These are phyloP conservation scores for Cardamine occulta DNA, from an alignment of 345 rosid species.

Conservation along the genomic window DNA sequence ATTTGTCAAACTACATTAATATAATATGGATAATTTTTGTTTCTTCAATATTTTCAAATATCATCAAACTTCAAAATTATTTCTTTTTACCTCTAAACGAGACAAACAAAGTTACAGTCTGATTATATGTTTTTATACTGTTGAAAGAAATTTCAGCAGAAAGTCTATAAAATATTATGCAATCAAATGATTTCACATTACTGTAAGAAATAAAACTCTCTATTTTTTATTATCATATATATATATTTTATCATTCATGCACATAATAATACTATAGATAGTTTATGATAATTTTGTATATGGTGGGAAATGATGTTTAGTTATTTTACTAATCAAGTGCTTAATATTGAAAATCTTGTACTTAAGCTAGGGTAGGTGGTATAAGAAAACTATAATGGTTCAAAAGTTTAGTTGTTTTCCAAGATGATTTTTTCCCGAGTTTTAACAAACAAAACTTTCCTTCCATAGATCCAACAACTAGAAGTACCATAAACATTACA, in stretches of 20 bases:
- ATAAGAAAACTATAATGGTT: neutral
- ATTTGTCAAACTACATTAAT: constrained; percentile 20
- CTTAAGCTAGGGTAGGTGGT: neutral
- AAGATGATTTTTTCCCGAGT: neutral
- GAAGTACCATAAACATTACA: neutral
- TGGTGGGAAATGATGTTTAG: neutral
- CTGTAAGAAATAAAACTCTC: neutral
- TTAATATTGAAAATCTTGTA: neutral
- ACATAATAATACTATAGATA: neutral
- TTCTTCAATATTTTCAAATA: neutral
- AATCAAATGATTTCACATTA: neutral
- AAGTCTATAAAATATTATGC: neutral
- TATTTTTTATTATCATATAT: neutral
- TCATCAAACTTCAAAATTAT: neutral
- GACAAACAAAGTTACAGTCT: constrained; percentile 2
- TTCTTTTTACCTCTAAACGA: neutral
- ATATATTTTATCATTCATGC: neutral
- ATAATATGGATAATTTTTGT: neutral
- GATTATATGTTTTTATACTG: neutral
- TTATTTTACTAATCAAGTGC: neutral
- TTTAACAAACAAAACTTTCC: neutral
- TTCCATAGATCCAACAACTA: neutral
- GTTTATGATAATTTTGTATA: neutral
- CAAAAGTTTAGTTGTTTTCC: neutral
- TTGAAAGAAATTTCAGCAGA: neutral